phyloP scores from a whole-genome alignment of 441 rosid genomes.

The Syzygium malaccense region DNA sequence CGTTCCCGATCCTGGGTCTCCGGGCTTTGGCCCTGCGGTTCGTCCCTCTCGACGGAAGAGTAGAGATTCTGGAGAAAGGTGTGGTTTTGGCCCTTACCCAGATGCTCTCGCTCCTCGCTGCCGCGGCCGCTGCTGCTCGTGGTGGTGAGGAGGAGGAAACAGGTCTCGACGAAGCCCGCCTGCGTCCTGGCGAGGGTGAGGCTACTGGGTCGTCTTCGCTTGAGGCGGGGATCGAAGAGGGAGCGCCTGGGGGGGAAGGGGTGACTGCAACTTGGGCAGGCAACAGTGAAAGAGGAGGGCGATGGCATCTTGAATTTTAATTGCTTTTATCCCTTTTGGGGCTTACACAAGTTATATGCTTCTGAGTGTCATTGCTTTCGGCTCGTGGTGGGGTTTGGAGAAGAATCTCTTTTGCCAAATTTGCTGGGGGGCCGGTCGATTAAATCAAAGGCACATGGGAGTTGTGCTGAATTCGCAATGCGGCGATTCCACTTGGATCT shows the following conservation, averaged over 20 bases:
- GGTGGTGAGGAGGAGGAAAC: constrained; percentile 24
- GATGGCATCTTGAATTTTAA: constrained; percentile 39
- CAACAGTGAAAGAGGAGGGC: constrained; percentile 25
- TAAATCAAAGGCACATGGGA: neutral
- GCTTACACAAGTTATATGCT: neutral
- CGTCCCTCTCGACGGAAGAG: constrained; percentile 24
- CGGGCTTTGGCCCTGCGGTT: constrained; percentile 18
- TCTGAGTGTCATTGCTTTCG: neutral
- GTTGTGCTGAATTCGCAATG: neutral
- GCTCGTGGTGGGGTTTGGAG: neutral
- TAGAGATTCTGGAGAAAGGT: constrained; percentile 27
- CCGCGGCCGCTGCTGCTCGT: constrained; percentile 26
- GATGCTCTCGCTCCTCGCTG: constrained; percentile 13
- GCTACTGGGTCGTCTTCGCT: constrained; percentile 4
- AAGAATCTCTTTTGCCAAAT: neutral
- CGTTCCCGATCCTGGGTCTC: constrained; percentile 18
- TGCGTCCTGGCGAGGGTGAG: constrained; percentile 19
- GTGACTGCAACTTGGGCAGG: constrained; percentile 21
- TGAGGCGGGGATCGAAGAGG: constrained; percentile 6
- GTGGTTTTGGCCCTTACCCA: constrained; percentile 5
- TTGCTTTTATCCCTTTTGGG: neutral
- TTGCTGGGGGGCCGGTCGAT: neutral
- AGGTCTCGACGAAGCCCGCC: constrained; percentile 17
- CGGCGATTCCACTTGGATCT: neutral
- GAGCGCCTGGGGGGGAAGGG: constrained; percentile 24